Evolutionary conservation across 805 yeast species (phyloP).

Genomic region (Candida odintsovae): DNA sequence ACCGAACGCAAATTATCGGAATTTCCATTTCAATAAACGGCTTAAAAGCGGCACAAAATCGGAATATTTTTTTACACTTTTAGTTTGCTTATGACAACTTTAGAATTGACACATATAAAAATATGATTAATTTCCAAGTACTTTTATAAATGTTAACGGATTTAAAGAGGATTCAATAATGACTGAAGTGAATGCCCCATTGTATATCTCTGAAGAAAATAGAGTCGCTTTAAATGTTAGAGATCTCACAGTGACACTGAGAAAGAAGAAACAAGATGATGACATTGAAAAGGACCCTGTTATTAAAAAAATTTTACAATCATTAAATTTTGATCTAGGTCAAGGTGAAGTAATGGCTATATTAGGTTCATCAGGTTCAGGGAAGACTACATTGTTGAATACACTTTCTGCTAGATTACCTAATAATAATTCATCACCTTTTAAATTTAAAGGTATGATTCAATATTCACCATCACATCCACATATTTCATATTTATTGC

Average conservation of each 20-base stretch:
- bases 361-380: slow-evolving; percentile 85
- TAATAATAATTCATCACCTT: slow-evolving; percentile 19
- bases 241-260: slow-evolving; percentile 7
- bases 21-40: neutral
- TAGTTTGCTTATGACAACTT: no score
- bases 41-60: no score
- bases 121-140: no score
- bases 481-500: slow-evolving; percentile 56
- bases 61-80: neutral
- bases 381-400: slow-evolving; percentile 76
- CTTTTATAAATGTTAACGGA: no score
- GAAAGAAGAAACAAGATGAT: slow-evolving; percentile 1
- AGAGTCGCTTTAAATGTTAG: slow-evolving; percentile 10
- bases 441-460: slow-evolving; percentile 38
- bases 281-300: neutral
- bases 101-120: neutral
- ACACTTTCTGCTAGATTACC: slow-evolving; percentile 49
- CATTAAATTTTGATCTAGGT: slow-evolving; percentile 54
- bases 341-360: slow-evolving; percentile 68
- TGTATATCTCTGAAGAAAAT: neutral
- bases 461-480: slow-evolving; percentile 25
- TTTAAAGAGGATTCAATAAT: no score
- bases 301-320: slow-evolving; percentile 34
- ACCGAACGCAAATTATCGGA: neutral
- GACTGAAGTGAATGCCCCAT: neutral